A percentile compares a stretch with the other conserved stretches of the same genome.
Conservation (phyloP, 2,329 filamentous ascomycete species). For the Aspergillus piperis region DNA sequence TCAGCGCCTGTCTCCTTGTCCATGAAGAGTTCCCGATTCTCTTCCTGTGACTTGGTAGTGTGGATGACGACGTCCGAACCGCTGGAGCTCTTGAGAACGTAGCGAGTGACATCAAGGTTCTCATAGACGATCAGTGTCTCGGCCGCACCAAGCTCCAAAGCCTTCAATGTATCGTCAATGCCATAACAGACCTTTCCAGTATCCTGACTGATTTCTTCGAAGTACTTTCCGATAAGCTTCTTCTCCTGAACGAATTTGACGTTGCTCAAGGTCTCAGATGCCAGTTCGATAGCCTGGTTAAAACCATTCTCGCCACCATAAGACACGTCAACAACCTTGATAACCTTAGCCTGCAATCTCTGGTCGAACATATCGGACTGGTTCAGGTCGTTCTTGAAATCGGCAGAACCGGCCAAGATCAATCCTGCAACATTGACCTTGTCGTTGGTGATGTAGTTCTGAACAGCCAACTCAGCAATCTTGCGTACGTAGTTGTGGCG, state of each 20-base stretch:
- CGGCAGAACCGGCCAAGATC: slow-evolving; percentile 93
- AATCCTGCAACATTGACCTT: slow-evolving; percentile 97
- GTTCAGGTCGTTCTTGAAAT: slow-evolving; percentile 99
- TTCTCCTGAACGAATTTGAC: slow-evolving; percentile 99
- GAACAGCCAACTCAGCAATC: slow-evolving; percentile 94
- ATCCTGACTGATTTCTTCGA: slow-evolving; percentile 98
- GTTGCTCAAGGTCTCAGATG: slow-evolving; percentile 92
- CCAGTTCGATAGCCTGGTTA: slow-evolving; percentile 97
- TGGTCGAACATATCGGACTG: slow-evolving; percentile 96
- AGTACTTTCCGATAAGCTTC: slow-evolving; percentile 98
- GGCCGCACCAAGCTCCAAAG: slow-evolving; percentile 89
- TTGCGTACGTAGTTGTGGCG: slow-evolving; percentile 99
- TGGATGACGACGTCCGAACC: slow-evolving; percentile 76
- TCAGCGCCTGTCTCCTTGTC: slow-evolving; percentile 95
- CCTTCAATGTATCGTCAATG: slow-evolving; percentile 96
- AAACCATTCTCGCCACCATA: slow-evolving; percentile 99
- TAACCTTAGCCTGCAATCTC: slow-evolving; percentile 89
- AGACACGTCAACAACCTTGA: slow-evolving; percentile 98
- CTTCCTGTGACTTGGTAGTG: slow-evolving; percentile 83
- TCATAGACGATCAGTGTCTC: slow-evolving; percentile 96
- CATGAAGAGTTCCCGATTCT: slow-evolving; percentile 80
- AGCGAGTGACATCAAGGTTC: slow-evolving; percentile 93
- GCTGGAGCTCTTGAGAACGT: slow-evolving; percentile 77
- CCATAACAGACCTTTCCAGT: slow-evolving; percentile 97
- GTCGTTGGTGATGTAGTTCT: slow-evolving; percentile 98